These are phyloP conservation scores for Clitoria ternatea DNA, from an alignment of 306 rosid genomes.

Conservation along the genomic window DNA sequence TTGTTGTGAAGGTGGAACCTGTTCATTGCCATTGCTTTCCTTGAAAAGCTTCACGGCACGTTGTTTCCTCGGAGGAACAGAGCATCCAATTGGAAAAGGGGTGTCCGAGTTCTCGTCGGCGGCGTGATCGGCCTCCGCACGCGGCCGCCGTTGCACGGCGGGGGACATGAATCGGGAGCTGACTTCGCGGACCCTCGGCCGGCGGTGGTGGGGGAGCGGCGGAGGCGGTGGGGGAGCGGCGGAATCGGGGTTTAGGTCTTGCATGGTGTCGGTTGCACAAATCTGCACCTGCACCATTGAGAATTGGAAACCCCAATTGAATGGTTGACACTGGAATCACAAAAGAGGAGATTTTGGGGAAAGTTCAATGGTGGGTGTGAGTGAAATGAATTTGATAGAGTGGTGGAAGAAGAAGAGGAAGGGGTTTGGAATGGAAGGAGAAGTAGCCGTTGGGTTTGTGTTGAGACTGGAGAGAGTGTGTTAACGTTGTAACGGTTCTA, in stretches of 20 bases:
- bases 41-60: neutral
- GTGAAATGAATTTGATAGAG: neutral
- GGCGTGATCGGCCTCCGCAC: slow-evolving; percentile 37
- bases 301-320: slow-evolving; percentile 15
- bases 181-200: slow-evolving; percentile 84
- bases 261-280: slow-evolving; percentile 14
- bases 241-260: slow-evolving; percentile 7
- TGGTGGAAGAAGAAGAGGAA: neutral
- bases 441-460: slow-evolving; percentile 28
- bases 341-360: neutral
- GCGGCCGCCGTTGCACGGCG: slow-evolving; percentile 36
- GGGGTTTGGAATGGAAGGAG: neutral
- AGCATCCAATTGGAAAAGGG: slow-evolving; percentile 27
- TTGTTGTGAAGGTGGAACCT: neutral
- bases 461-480: neutral
- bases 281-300: neutral
- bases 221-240: slow-evolving; percentile 41
- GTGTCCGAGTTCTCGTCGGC: slow-evolving; percentile 47
- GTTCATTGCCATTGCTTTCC: slow-evolving; percentile 48
- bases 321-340: neutral
- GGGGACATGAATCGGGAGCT: slow-evolving; percentile 90
- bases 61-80: slow-evolving; percentile 39
- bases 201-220: slow-evolving; percentile 43
- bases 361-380: neutral
- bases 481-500: slow-evolving; percentile 32